These are phyloP conservation scores for Pythium chondricola DNA, from an alignment of 352 stramenopile genomes.

Conservation along the genomic window DNA sequence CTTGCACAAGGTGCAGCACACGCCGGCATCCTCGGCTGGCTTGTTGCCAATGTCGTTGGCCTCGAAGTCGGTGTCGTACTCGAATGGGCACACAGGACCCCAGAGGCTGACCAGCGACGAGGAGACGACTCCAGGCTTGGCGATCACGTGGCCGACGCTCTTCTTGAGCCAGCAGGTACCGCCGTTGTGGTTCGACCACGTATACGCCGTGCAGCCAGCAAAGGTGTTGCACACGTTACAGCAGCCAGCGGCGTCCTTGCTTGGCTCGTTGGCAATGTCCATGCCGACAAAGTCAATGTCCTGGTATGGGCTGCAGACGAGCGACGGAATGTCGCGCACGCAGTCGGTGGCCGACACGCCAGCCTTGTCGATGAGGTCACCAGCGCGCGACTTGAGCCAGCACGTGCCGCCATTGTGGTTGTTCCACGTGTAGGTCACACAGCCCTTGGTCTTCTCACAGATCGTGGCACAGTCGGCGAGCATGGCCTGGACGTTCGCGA, in stretches of 20 bases:
- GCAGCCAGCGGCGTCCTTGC: conserved; percentile 11
- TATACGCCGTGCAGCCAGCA: conserved; percentile 44
- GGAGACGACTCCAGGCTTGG: conserved; percentile 7
- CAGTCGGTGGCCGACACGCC: neutral
- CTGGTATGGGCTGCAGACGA: neutral
- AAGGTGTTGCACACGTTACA: conserved; percentile 32
- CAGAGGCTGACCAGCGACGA: neutral
- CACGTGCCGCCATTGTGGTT: conserved; percentile 16
- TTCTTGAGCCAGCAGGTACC: conserved; percentile 59
- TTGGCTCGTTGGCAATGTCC: conserved; percentile 7
- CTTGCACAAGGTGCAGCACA: conserved; percentile 4
- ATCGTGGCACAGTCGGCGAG: conserved; percentile 4
- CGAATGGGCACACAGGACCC: neutral
- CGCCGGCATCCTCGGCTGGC: neutral
- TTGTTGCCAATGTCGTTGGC: conserved; percentile 5
- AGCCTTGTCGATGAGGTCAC: conserved; percentile 1
- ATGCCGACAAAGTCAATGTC: conserved; percentile 17
- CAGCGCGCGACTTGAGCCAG: conserved; percentile 16
- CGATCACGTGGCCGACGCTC: neutral
- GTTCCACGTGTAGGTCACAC: conserved; percentile 14
- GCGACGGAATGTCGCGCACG: neutral
- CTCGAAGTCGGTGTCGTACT: conserved; percentile 6
- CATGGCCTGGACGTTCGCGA: conserved; percentile 6
- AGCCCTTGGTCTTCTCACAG: conserved; percentile 1
- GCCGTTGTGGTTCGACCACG: conserved; percentile 38